phyloP scores from a whole-genome alignment of 2,329 filamentous ascomycete genomes.

The Botrytis elliptica region DNA sequence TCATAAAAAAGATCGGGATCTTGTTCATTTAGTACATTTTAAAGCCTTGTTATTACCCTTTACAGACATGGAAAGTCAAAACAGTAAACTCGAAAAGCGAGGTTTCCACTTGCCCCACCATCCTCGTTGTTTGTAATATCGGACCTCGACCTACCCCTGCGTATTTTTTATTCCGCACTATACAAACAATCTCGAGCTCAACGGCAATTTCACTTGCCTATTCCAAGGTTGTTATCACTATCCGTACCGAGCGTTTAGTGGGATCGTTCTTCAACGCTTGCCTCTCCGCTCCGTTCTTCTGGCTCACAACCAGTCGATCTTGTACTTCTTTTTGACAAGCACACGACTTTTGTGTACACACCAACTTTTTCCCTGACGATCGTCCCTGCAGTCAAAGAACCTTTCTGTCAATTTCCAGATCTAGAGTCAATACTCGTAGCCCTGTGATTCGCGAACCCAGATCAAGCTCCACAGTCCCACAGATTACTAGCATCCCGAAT shows the following conservation, averaged over 20 bases:
- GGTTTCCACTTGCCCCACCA: conserved; percentile 22
- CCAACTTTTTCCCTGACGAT: conserved; percentile 29
- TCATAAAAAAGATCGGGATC: not conserved
- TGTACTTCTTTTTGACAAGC: conserved; percentile 28
- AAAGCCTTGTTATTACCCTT: conserved; percentile 11
- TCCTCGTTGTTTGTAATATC: conserved; percentile 27
- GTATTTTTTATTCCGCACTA: conserved; percentile 10
- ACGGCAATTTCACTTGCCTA: conserved; percentile 26
- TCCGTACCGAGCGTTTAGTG: conserved; percentile 26
- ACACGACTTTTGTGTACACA: conserved; percentile 28
- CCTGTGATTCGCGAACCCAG: conserved; percentile 34
- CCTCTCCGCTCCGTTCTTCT: conserved; percentile 27
- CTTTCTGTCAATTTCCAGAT: conserved; percentile 30
- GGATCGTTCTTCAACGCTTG: conserved; percentile 19
- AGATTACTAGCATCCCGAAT: conserved; percentile 30
- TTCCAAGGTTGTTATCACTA: conserved; percentile 25
- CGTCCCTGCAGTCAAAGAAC: conserved; percentile 31
- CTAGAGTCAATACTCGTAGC: conserved; percentile 29
- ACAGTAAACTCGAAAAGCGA: conserved; percentile 15
- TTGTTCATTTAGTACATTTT: not conserved
- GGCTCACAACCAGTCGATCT: conserved; percentile 22
- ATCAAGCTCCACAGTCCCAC: conserved; percentile 31
- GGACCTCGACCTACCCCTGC: conserved; percentile 21
- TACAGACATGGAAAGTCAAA: conserved; percentile 18
- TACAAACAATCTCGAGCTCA: conserved; percentile 20